Conservation (phyloP, 495 filamentous ascomycete genomes). For the Neurospora sp. region DNA sequence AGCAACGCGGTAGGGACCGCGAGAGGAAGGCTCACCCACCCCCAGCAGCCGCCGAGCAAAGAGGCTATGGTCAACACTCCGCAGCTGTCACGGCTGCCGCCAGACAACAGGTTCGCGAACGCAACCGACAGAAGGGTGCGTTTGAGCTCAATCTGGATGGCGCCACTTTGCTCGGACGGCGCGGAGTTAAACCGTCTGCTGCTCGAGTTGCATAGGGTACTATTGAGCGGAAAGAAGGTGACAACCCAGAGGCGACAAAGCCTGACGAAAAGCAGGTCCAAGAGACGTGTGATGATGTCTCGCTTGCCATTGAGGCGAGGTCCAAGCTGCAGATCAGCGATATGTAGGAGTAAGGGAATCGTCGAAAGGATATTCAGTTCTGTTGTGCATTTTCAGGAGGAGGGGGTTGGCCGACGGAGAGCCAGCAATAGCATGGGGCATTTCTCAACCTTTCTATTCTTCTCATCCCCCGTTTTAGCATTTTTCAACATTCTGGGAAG, state of each 20-base stretch:
- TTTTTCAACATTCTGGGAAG: neutral
- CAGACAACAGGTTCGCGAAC: slow-evolving; percentile 57
- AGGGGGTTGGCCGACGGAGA: neutral
- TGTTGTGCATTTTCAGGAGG: neutral
- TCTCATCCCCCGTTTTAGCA: neutral
- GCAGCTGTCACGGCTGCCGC: slow-evolving; percentile 68
- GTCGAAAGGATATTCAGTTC: neutral
- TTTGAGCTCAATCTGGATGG: slow-evolving; percentile 91
- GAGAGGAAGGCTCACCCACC: slow-evolving; percentile 26
- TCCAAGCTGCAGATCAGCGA: neutral
- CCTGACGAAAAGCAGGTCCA: neutral
- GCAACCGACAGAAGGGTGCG: slow-evolving; percentile 51
- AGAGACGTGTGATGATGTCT: neutral
- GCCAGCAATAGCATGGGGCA: neutral
- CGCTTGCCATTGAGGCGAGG: neutral
- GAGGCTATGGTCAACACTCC: slow-evolving; percentile 76
- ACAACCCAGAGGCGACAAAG: neutral
- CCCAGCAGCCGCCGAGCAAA: slow-evolving; percentile 37
- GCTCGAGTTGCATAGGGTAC: slow-evolving; percentile 29
- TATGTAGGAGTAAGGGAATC: neutral
- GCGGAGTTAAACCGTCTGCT: slow-evolving; percentile 43
- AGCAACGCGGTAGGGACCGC: slow-evolving; percentile 35
- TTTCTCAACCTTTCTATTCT: neutral
- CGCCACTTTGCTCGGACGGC: slow-evolving; percentile 74
- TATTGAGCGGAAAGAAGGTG: neutral